Conservation (phyloP, 2,329 filamentous ascomycete genomes). For the Chaetoscypha palmicola region DNA sequence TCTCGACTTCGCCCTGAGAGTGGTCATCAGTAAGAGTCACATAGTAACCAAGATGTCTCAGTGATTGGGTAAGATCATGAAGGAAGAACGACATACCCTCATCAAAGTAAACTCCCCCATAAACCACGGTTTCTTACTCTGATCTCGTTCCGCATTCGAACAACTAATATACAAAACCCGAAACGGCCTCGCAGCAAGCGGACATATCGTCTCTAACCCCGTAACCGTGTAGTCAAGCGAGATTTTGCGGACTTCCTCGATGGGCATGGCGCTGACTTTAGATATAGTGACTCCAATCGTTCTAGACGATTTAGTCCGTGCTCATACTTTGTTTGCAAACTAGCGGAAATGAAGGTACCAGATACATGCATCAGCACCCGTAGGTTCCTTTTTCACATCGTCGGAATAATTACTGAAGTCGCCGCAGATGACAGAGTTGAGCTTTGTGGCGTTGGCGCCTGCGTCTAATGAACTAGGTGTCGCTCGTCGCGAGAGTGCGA, state of each 20-base stretch:
- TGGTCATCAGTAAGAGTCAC: background rate
- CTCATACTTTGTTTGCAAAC: background rate
- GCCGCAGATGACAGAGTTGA: conserved; percentile 29
- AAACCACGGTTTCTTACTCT: conserved; percentile 35
- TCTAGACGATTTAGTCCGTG: conserved; percentile 21
- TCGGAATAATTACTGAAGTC: conserved; percentile 32
- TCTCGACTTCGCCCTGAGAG: conserved; percentile 42
- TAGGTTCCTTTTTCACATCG: conserved; percentile 27
- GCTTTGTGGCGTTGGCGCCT: conserved; percentile 21
- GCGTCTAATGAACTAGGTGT: conserved; percentile 12
- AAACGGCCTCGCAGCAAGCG: conserved; percentile 30
- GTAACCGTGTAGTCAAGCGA: conserved; percentile 35
- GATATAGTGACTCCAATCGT: conserved; percentile 38
- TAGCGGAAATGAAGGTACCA: conserved; percentile 26
- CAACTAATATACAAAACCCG: conserved; percentile 47
- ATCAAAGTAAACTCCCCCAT: conserved; percentile 38
- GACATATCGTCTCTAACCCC: conserved; percentile 32
- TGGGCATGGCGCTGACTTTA: conserved; percentile 28
- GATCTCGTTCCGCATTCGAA: conserved; percentile 37
- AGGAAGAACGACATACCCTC: conserved; percentile 34
- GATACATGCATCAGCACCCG: conserved; percentile 32
- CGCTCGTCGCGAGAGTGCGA: conserved; percentile 27
- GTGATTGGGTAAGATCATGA: background rate
- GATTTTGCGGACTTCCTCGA: conserved; percentile 35
- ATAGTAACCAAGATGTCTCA: background rate